Base-by-base conservation (phyloP, 2,329 filamentous ascomycete genomes). In the Zymoseptoria pseudotritici region DNA sequence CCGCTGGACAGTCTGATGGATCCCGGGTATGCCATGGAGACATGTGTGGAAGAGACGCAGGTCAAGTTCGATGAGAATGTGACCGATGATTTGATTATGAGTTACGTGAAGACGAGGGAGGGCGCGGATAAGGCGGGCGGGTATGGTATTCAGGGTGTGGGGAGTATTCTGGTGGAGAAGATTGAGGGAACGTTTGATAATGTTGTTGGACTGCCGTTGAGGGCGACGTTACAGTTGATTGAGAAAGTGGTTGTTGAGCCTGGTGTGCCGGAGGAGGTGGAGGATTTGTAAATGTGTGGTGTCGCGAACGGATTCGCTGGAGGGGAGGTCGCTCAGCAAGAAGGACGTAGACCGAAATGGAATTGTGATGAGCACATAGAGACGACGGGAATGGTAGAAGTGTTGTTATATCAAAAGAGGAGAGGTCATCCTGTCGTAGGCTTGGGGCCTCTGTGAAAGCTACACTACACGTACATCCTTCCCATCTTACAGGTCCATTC, bases 41-140 rank as follows among this genome's bases (percentile, higher is more conserved):
- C 83, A 51, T 84, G 89, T 70, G 90, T 94, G 4, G 93, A 97
- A 78, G 92, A 96, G 80, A 97, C 93, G 52, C 83, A 81, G 62
- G 94, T 99, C n/a, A 85, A 83, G 71, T 99, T 99, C 75, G 90
- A 91, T 71, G 76, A 80, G 60, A 66, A 63, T 75, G 80, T 87
- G 4, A 85, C 85, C 13, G 93, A 99, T 76, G 91, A 96, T 61
- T 83, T 96, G 66, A 86, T 97, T 61, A 79, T 90, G 67, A 83
- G 83, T 57, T 92, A 92, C 72, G 88, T 92, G 60, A 83, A 81
- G 70, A 97, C 93, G 21, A 82, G 93, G 58, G 94, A 99, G 79
- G 94, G 94, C 1, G 91, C 86, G 10, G 94, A 97, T 75, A 99
- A 97, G 80, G 94, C 94, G 0, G 94, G 94, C 2, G 94, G 94